Conservation (phyloP, 1,284 basidiomycete genomes). For the Moesziomyces aphidis region DNA sequence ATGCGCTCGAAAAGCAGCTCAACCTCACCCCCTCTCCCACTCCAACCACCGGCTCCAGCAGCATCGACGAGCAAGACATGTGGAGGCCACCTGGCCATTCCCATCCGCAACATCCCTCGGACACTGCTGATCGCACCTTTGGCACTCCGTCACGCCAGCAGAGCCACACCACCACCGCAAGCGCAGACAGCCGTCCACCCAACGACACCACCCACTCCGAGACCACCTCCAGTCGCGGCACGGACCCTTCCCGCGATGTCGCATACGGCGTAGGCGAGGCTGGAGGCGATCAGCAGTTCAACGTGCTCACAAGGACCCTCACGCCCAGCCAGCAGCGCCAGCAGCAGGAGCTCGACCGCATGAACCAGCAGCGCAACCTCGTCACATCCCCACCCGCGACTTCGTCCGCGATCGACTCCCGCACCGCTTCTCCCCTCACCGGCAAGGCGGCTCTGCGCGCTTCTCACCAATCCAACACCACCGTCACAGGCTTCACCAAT, state of each 20-base stretch:
- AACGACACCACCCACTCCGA: slow-evolving; percentile 10
- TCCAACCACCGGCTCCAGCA: slow-evolving; percentile 3
- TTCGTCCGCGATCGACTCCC: background rate
- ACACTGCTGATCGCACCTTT: slow-evolving; percentile 23
- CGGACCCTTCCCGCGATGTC: slow-evolving; percentile 12
- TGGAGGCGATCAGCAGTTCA: slow-evolving; percentile 20
- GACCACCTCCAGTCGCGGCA: slow-evolving; percentile 25
- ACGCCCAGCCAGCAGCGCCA: slow-evolving; percentile 14
- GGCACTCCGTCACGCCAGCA: slow-evolving; percentile 14
- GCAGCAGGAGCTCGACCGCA: slow-evolving; percentile 22
- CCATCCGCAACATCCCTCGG: background rate
- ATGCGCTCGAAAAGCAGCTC: slow-evolving; percentile 20
- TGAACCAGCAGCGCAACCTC: slow-evolving; percentile 20
- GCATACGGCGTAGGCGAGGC: slow-evolving; percentile 34
- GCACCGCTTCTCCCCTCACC: slow-evolving; percentile 2
- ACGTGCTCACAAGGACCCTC: slow-evolving; percentile 11
- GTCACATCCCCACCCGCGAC: slow-evolving; percentile 1
- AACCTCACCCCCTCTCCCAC: slow-evolving; percentile 10
- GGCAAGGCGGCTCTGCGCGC: slow-evolving; percentile 10
- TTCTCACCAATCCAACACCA: slow-evolving; percentile 26
- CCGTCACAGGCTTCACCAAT: slow-evolving; percentile 10
- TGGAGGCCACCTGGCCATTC: background rate
- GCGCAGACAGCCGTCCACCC: slow-evolving; percentile 8
- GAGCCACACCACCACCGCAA: slow-evolving; percentile 5
- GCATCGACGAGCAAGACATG: slow-evolving; percentile 9